phyloP scores from a whole-genome alignment of 2,329 filamentous ascomycete species.

The Fusarium nelsonii region DNA sequence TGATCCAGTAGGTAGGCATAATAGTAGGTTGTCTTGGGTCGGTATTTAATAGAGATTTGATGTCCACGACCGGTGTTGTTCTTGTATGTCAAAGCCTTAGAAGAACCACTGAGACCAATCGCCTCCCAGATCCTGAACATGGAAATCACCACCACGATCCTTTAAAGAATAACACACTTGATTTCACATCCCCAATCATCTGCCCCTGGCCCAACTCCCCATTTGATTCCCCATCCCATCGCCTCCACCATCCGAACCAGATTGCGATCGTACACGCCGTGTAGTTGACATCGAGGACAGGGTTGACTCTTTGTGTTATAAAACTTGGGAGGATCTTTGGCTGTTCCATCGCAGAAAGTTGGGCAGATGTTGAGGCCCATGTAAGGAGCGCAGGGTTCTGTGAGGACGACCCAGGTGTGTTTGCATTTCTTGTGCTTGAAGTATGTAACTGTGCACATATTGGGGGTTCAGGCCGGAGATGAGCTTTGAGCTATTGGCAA shows the following conservation, averaged over 20 bases:
- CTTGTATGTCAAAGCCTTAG: background rate
- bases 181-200: constrained; percentile 55
- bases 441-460: constrained; percentile 64
- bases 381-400: constrained; percentile 60
- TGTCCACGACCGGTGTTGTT: background rate
- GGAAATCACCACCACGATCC: background rate
- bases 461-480: background rate
- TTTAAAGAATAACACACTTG: constrained; percentile 53
- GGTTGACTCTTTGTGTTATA: constrained; percentile 54
- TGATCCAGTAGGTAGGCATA: background rate
- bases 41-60: background rate
- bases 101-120: background rate
- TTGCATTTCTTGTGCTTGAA: constrained; percentile 63
- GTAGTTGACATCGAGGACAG: constrained; percentile 59
- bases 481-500: background rate
- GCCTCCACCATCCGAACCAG: constrained; percentile 59
- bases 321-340: constrained; percentile 54
- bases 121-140: background rate
- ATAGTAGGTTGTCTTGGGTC: background rate
- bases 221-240: constrained; percentile 60
- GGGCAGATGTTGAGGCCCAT: constrained; percentile 65
- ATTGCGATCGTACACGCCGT: constrained; percentile 62
- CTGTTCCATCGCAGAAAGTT: constrained; percentile 55
- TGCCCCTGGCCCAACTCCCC: constrained; percentile 60
- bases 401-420: constrained; percentile 66